phyloP scores from a whole-genome alignment of 345 rosid genomes.

The Zanthoxylum bungeanum region DNA sequence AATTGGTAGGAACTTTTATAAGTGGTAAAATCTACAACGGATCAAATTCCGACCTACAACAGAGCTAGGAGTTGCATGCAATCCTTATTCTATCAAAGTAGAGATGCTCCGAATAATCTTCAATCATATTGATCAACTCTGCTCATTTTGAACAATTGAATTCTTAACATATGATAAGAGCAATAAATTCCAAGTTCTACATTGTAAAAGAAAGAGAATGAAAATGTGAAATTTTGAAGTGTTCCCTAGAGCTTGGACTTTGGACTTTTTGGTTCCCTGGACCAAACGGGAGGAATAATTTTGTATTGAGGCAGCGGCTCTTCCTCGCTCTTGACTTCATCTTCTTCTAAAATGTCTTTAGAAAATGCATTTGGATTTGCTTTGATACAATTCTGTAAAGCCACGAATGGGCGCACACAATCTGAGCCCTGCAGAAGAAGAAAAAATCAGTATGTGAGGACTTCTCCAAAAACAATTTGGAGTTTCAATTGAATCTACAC shows the following conservation, averaged over 20 bases:
- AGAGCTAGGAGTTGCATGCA: background rate
- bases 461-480: constrained; percentile 1
- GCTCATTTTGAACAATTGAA: background rate
- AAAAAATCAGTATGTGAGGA: background rate
- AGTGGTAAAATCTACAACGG: too few species aligned
- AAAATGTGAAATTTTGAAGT: background rate
- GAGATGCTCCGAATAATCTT: background rate
- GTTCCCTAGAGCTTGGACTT: constrained; percentile 49
- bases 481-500: too few species aligned
- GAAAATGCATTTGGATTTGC: constrained; percentile 72
- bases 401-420: constrained; percentile 75
- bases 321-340: constrained; percentile 41
- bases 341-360: constrained; percentile 42
- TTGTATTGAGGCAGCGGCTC: constrained; percentile 46
- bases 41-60: too few species aligned
- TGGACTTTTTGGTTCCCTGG: constrained; percentile 38
- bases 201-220: background rate
- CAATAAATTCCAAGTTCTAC: background rate
- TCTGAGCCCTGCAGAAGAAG: constrained; percentile 64
- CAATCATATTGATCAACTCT: background rate
- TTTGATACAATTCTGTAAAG: constrained; percentile 81
- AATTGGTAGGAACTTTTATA: too few species aligned
- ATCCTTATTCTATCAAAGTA: background rate
- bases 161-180: background rate
- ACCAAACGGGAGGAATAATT: constrained; percentile 73